Conservation (phyloP, 352 stramenopile species). For the Globisporangium yorkense region DNA sequence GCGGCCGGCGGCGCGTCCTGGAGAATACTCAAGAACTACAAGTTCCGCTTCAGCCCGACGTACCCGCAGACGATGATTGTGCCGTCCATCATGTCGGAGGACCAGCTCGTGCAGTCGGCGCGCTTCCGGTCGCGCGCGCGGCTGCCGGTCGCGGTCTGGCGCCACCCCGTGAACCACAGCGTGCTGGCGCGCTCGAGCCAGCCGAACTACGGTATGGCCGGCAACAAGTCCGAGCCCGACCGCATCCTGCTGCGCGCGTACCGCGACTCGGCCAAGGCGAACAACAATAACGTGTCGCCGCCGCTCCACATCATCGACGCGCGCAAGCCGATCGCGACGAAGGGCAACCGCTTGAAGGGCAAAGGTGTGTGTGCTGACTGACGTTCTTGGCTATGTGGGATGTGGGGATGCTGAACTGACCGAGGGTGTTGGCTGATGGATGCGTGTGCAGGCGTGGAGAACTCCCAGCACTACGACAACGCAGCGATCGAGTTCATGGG, state of each 20-base stretch:
- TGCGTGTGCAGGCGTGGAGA: conserved; percentile 85
- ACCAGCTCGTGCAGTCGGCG: conserved; percentile 84
- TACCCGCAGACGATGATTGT: conserved; percentile 96
- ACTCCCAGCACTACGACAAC: conserved; percentile 95
- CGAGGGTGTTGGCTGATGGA: neutral
- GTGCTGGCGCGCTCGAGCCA: conserved; percentile 93
- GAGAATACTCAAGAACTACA: conserved; percentile 85
- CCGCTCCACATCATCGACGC: conserved; percentile 84
- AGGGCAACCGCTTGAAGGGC: conserved; percentile 76
- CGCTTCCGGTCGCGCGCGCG: conserved; percentile 91
- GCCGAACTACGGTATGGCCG: conserved; percentile 95
- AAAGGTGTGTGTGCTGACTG: conserved; percentile 40
- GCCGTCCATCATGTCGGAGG: conserved; percentile 90
- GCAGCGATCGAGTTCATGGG: conserved; percentile 96
- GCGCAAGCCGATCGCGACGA: conserved; percentile 73
- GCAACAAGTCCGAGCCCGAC: conserved; percentile 91
- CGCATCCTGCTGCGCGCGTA: conserved; percentile 85
- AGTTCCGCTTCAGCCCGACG: conserved; percentile 90
- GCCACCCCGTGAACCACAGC: conserved; percentile 87
- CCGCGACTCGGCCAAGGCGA: conserved; percentile 81
- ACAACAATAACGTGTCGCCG: conserved; percentile 56
- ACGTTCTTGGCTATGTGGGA: neutral
- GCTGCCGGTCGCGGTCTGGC: conserved; percentile 92
- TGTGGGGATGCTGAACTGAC: neutral
- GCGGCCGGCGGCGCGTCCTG: conserved; percentile 42